These are phyloP conservation scores for Debaryomyces castellii DNA, from an alignment of 805 yeast genomes.

Conservation along the genomic window DNA sequence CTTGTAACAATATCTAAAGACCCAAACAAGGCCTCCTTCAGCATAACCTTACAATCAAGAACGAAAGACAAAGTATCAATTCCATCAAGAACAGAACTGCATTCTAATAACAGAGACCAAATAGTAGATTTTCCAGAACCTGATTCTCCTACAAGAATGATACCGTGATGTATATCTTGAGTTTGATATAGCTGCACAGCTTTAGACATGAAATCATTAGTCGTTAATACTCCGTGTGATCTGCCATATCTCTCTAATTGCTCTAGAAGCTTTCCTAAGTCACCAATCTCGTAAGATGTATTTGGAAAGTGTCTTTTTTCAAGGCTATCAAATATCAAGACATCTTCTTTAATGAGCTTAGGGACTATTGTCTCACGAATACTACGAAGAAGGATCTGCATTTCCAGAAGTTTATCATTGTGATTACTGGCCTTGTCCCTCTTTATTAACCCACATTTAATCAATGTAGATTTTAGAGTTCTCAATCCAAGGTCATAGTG, in stretches of 20 bases:
- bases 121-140: conserved; percentile 72
- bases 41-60: conserved; percentile 75
- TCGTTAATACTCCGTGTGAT: conserved; percentile 26
- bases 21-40: conserved; percentile 71
- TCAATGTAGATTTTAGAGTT: conserved; percentile 67
- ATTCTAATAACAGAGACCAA: conserved; percentile 48
- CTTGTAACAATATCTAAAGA: conserved; percentile 69
- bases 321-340: conserved; percentile 30
- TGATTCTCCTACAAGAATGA: conserved; percentile 75
- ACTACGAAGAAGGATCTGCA: conserved; percentile 46
- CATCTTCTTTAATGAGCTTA: conserved; percentile 58
- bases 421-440: conserved; percentile 12
- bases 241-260: conserved; percentile 25
- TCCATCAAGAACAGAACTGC: conserved; percentile 35
- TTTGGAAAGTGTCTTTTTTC: conserved; percentile 26
- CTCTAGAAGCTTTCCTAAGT: conserved; percentile 22
- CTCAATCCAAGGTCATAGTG: conserved; percentile 94
- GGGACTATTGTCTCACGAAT: conserved; percentile 68
- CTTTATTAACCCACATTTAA: conserved; percentile 53
- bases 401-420: conserved; percentile 17
- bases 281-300: conserved; percentile 13
- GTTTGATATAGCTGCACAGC: conserved; percentile 62
- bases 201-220: conserved; percentile 51
- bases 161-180: conserved; percentile 67
- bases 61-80: conserved; percentile 39